Conservation (phyloP, 805 yeast genomes). For the Kurtzmaniella cleridarum region DNA sequence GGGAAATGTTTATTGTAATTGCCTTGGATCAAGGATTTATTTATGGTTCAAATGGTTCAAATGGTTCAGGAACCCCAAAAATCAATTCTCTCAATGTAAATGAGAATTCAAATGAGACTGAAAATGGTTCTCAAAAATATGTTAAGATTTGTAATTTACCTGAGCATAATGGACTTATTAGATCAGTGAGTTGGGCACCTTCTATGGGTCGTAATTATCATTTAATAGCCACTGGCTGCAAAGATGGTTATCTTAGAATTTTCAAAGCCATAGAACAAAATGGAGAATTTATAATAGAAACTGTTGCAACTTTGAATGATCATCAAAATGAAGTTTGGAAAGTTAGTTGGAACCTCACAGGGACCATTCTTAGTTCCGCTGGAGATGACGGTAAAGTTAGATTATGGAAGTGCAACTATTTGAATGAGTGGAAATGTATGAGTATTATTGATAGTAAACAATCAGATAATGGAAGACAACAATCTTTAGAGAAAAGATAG, state of each 20-base stretch:
- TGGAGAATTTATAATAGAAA: constrained; percentile 43
- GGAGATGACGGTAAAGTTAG: constrained; percentile 94
- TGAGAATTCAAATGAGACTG: constrained; percentile 1
- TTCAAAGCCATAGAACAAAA: constrained; percentile 59
- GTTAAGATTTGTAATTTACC: constrained; percentile 60
- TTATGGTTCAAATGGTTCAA: constrained; percentile 30
- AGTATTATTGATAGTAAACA: constrained; percentile 48
- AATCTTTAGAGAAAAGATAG: background rate
- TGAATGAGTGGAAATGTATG: constrained; percentile 86
- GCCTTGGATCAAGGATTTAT: constrained; percentile 85
- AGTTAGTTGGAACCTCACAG: constrained; percentile 92
- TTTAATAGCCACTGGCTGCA: constrained; percentile 89
- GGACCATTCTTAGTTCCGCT: constrained; percentile 85
- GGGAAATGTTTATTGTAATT: constrained; percentile 77
- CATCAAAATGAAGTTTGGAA: constrained; percentile 93
- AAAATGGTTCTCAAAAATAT: constrained; percentile 29
- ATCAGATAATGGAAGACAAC: background rate
- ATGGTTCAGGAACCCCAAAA: constrained; percentile 4
- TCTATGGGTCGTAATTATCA: constrained; percentile 88
- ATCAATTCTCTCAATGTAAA: constrained; percentile 5
- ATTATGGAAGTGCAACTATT: constrained; percentile 85
- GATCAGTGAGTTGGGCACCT: constrained; percentile 95
- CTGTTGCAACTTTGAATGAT: constrained; percentile 63
- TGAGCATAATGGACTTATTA: constrained; percentile 80
- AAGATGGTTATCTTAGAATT: constrained; percentile 87